Percentiles rank a stretch among this genome's conserved stretches.
Evolutionary conservation across 192 early-diverging fungal species (phyloP).

Genomic region (Coemansia sp.): DNA sequence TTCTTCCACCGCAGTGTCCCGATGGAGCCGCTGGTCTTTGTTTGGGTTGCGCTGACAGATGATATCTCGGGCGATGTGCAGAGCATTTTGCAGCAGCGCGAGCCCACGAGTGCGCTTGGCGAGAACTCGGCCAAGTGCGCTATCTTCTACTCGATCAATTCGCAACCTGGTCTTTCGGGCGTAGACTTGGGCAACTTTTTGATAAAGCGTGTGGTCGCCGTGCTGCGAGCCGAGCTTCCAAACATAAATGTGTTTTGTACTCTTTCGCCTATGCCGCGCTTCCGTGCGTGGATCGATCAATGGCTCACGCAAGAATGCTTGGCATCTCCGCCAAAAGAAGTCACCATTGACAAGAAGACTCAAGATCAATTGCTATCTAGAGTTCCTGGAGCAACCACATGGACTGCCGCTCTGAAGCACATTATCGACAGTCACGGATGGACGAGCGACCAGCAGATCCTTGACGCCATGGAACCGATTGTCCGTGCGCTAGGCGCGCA

Average conservation of each 20-base stretch:
- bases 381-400: conserved; percentile 29
- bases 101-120: conserved; percentile 33
- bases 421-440: conserved; percentile 45
- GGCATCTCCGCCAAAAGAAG: conserved; percentile 12
- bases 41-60: conserved; percentile 77
- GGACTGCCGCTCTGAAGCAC: conserved; percentile 43
- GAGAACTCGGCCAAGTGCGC: conserved; percentile 62
- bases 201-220: conserved; percentile 85
- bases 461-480: conserved; percentile 47
- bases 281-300: conserved; percentile 74
- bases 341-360: conserved; percentile 12
- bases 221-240: conserved; percentile 68
- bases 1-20: conserved; percentile 79
- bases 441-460: conserved; percentile 29
- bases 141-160: conserved; percentile 93
- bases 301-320: conserved; percentile 41
- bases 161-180: conserved; percentile 81
- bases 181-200: conserved; percentile 90
- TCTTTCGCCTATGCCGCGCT: conserved; percentile 86
- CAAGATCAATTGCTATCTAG: conserved; percentile 10
- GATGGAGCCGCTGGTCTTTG: conserved; percentile 84
- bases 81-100: conserved; percentile 59
- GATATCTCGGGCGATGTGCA: conserved; percentile 68
- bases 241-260: conserved; percentile 80
- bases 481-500: conserved; percentile 41